Evolutionary conservation across 192 early-diverging fungal species (phyloP).

Genomic region (Linnemannia schmuckeri): DNA sequence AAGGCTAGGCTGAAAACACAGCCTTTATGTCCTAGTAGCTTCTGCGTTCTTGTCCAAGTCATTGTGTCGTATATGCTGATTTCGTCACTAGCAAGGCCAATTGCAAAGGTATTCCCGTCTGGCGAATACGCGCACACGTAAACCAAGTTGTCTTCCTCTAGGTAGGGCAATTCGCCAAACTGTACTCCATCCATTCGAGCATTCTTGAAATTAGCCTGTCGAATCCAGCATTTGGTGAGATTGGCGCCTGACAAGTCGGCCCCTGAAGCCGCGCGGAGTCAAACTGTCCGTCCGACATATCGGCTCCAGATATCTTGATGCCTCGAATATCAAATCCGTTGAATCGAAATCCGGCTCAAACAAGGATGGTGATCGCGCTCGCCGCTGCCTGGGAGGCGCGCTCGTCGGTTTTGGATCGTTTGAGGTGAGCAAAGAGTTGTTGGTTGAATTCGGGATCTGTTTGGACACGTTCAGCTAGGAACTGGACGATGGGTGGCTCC

Average conservation of each 20-base stretch:
- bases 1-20: not conserved
- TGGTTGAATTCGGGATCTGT: not conserved
- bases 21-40: not conserved
- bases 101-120: not conserved
- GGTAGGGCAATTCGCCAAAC: conserved; percentile 5
- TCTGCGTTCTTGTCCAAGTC: not conserved
- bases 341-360: conserved; percentile 7
- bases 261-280: conserved; percentile 3
- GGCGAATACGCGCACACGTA: conserved; percentile 7
- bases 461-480: conserved; percentile 12
- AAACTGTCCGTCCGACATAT: conserved; percentile 9
- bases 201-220: not conserved
- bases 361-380: conserved; percentile 18
- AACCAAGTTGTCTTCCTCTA: conserved; percentile 1
- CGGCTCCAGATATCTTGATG: conserved; percentile 19
- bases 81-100: not conserved
- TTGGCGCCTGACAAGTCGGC: conserved; percentile 5
- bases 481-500: conserved; percentile 12
- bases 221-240: conserved; percentile 5
- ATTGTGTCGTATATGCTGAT: conserved; percentile 3
- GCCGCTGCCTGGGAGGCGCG: not conserved
- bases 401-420: conserved; percentile 11
- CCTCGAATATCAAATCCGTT: conserved; percentile 5
- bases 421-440: conserved; percentile 5
- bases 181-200: conserved; percentile 11